These are phyloP conservation scores for Tolypocladium album DNA, from an alignment of 2,329 filamentous ascomycete genomes.

Conservation along the genomic window DNA sequence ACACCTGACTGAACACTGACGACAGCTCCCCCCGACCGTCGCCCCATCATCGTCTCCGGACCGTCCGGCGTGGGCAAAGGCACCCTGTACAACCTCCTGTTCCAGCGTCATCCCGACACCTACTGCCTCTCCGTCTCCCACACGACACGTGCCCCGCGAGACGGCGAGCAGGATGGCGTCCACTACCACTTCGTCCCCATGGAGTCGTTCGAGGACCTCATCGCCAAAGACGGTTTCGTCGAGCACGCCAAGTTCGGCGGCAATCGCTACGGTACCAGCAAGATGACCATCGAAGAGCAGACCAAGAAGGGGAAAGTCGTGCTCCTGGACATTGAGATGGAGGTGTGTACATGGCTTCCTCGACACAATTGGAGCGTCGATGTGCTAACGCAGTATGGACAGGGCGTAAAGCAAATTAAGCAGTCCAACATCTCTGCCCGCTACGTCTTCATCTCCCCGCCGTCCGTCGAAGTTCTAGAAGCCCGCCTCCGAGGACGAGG, in stretches of 20 bases:
- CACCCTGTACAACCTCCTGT: slow-evolving; percentile 64
- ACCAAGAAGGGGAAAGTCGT: slow-evolving; percentile 61
- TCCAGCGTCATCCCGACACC: slow-evolving; percentile 40
- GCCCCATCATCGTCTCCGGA: slow-evolving; percentile 66
- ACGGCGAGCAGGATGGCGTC: slow-evolving; percentile 62
- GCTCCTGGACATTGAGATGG: slow-evolving; percentile 94
- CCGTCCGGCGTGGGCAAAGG: slow-evolving; percentile 72
- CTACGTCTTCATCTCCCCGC: slow-evolving; percentile 79
- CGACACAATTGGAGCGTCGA: not conserved
- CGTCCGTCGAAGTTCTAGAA: slow-evolving; percentile 64
- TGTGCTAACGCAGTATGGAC: not conserved
- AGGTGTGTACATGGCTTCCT: slow-evolving; percentile 37
- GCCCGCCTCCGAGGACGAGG: slow-evolving; percentile 60
- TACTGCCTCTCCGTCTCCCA: slow-evolving; percentile 54
- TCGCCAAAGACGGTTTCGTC: slow-evolving; percentile 64
- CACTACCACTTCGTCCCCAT: slow-evolving; percentile 72
- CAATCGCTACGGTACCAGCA: slow-evolving; percentile 80
- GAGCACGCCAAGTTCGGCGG: slow-evolving; percentile 78
- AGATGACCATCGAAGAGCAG: slow-evolving; percentile 68
- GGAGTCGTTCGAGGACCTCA: slow-evolving; percentile 56
- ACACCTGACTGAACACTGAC: not conserved
- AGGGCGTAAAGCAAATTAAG: slow-evolving; percentile 86
- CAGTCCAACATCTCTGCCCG: slow-evolving; percentile 61
- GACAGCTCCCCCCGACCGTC: slow-evolving; percentile 31
- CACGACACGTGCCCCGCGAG: slow-evolving; percentile 69